Evolutionary conservation across 2,329 filamentous ascomycete genomes (phyloP).

Genomic region (Paracorniculantispora psalliotae): DNA sequence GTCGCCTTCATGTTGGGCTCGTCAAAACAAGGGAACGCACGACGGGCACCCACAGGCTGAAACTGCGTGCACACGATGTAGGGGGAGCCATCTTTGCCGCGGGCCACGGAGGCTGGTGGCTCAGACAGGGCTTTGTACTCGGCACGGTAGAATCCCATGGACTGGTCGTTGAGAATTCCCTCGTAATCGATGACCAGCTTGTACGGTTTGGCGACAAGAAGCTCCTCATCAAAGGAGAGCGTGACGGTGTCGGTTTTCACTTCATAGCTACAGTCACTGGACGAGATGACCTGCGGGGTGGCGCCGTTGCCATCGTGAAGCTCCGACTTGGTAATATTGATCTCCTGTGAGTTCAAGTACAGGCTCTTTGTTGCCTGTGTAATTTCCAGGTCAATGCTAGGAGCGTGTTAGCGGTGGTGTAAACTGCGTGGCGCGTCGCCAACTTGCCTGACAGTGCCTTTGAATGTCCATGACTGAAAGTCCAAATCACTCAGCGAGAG

Average conservation of each 20-base stretch:
- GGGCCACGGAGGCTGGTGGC: slow-evolving; percentile 71
- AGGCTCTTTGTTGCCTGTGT: background rate
- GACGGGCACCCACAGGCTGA: slow-evolving; percentile 89
- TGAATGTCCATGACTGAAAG: slow-evolving; percentile 8
- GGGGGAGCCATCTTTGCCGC: slow-evolving; percentile 66
- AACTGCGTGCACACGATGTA: slow-evolving; percentile 94
- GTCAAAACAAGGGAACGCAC: slow-evolving; percentile 94
- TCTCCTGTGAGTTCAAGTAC: background rate
- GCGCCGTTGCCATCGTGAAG: background rate
- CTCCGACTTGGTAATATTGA: background rate
- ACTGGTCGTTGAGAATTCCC: slow-evolving; percentile 80
- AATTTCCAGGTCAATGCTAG: slow-evolving; percentile 6
- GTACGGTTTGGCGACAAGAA: slow-evolving; percentile 72
- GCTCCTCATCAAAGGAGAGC: slow-evolving; percentile 69
- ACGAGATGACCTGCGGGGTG: slow-evolving; percentile 43
- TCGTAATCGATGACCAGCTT: slow-evolving; percentile 67
- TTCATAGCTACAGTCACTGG: slow-evolving; percentile 67
- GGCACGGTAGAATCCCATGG: slow-evolving; percentile 95
- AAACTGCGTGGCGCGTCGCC: too few species aligned
- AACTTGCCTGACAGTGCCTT: slow-evolving; percentile 11
- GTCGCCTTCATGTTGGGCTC: slow-evolving; percentile 90
- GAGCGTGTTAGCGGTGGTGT: background rate
- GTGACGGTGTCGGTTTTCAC: slow-evolving; percentile 36
- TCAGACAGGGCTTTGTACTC: slow-evolving; percentile 79
- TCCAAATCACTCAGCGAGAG: slow-evolving; percentile 8